Evolutionary conservation across 345 rosid species (phyloP).

Genomic region (Fremontodendron californicum): DNA sequence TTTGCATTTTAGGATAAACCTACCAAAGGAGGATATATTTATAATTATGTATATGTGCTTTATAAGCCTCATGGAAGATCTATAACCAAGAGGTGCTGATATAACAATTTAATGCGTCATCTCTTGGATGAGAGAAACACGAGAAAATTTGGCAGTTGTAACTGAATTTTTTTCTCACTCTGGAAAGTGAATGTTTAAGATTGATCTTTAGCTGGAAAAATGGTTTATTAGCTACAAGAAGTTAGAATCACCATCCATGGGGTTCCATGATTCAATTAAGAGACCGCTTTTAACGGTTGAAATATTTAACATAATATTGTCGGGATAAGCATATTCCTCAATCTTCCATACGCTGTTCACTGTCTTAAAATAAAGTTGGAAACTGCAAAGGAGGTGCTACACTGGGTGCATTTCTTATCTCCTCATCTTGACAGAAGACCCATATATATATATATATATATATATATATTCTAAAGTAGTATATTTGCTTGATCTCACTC

Average conservation of each 20-base stretch:
- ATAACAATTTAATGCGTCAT: not conserved
- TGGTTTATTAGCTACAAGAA: not conserved
- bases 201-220: not conserved
- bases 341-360: not conserved
- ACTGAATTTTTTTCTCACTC: too few relatives aligned
- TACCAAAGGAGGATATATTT: not conserved
- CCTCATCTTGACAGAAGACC: not conserved
- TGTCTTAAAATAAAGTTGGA: not conserved
- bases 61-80: not conserved
- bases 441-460: too few relatives aligned
- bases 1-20: not conserved
- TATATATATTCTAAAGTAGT: not conserved
- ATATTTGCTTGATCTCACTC: not conserved
- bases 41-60: not conserved
- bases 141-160: too few relatives aligned
- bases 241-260: not conserved
- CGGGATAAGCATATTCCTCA: not conserved
- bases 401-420: not conserved
- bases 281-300: not conserved
- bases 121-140: too few relatives aligned
- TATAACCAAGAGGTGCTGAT: not conserved
- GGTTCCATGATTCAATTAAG: not conserved
- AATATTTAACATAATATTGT: not conserved
- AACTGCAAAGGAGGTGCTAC: not conserved
- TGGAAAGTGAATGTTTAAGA: not conserved